Base-by-base conservation (phyloP, 2,329 filamentous ascomycete genomes). In the Calycina herbarum region DNA sequence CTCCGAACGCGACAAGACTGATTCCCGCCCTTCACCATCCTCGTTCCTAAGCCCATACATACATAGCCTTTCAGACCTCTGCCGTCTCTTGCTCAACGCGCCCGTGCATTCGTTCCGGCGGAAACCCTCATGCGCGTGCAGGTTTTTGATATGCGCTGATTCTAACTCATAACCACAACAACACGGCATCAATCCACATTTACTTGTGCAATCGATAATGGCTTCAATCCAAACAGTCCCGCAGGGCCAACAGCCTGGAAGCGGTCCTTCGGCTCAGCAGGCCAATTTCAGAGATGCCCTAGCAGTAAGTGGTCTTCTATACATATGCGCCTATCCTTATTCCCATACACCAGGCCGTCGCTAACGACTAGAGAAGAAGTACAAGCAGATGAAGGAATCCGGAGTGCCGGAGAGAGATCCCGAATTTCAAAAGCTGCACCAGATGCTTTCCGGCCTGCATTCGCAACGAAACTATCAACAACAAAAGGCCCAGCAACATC, bases 391-490 rank as follows among this genome's bases (percentile, higher is more conserved):
- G 91, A 95, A 94, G 79, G 86, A 91, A 64, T 85, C 89, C 73
- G 94, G 94, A 71, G 89, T 96, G 29, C 87, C 92, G 51, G 85
- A 88, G 64, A 90, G 85, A 64, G 93, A 98, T 74, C 94, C 94
- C 57, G 94, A 98, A 77, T 94, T 90, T 74, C 85, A 94, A 74
- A 96, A 95, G 79, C 86, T 89, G 38, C 89, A 92, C 63, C 87
- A 90, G 68, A 88, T 96, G 67, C 84, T 97, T 68, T 78, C 86
- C 45, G 87, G 84, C 71, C 86, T 97, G 63, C 90, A 92, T 71
- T 86, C 87, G 68, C 85, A 88, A 71, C 85, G 69, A 17, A 61
- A 71, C 2, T 73, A 67, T 57, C 69, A 73, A 61, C 70, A 73
- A 31, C 71, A 74, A 63, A 68, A 86, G 69, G 78, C 78, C 61